Evolutionary conservation across 768 basidiomycete species (phyloP).

Genomic region (Pleurotus sapidus): DNA sequence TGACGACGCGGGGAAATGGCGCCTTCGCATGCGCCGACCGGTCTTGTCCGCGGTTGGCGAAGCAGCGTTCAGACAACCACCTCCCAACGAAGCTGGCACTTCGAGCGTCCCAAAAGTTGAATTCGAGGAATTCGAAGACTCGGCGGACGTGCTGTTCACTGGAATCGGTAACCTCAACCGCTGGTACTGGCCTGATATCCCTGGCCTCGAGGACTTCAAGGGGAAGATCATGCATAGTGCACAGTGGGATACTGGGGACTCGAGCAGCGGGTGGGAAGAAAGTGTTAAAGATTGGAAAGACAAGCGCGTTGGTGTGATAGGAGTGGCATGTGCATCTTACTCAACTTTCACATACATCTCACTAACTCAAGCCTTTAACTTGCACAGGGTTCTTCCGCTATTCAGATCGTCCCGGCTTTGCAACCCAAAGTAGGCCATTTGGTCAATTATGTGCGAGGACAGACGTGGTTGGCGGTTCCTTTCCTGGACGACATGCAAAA

Average conservation of each 20-base stretch:
- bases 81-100: not conserved
- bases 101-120: constrained; percentile 15
- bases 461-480: constrained; percentile 52
- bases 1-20: constrained; percentile 53
- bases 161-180: constrained; percentile 50
- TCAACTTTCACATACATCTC: too few species aligned
- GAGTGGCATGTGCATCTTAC: constrained; percentile 41
- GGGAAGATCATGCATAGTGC: constrained; percentile 66
- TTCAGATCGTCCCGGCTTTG: constrained; percentile 57
- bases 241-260: constrained; percentile 44
- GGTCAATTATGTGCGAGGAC: constrained; percentile 55
- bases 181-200: constrained; percentile 69
- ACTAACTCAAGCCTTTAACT: too few species aligned
- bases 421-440: constrained; percentile 50
- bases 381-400: constrained; percentile 55
- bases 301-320: constrained; percentile 56
- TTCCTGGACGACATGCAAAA: constrained; percentile 39
- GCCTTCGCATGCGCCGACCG: constrained; percentile 42
- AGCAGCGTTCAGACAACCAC: constrained; percentile 3
- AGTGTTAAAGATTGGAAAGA: constrained; percentile 42
- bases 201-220: constrained; percentile 51
- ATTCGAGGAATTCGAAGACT: constrained; percentile 48
- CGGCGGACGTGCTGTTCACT: constrained; percentile 54
- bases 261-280: not conserved
- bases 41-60: constrained; percentile 7